These are phyloP conservation scores for Epithemia pelagica DNA, from an alignment of 108 stramenopile species.

Conservation along the genomic window DNA sequence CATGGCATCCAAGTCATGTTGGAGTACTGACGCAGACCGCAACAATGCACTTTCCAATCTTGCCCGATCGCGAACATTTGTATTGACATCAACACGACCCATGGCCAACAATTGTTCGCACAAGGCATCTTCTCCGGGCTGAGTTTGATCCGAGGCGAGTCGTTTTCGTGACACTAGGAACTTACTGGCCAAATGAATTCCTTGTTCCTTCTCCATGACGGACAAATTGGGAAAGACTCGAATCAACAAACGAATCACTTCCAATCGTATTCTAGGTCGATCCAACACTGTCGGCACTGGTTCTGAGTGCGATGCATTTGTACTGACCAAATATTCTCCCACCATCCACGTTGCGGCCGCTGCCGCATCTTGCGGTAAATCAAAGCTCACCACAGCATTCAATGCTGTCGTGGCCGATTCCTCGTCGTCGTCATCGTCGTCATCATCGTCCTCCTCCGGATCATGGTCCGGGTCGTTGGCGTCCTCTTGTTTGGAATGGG, in stretches of 20 bases:
- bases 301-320: not conserved
- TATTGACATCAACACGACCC: slow-evolving; percentile 84
- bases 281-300: not conserved
- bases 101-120: slow-evolving; percentile 91
- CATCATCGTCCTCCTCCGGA: slow-evolving; percentile 33
- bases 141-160: slow-evolving; percentile 2
- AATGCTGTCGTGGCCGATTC: slow-evolving; percentile 21
- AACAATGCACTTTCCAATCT: slow-evolving; percentile 82
- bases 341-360: slow-evolving; percentile 69
- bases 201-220: slow-evolving; percentile 79
- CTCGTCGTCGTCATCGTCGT: slow-evolving; percentile 28
- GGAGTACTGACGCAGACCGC: slow-evolving; percentile 45
- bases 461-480: slow-evolving; percentile 18
- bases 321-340: slow-evolving; percentile 40
- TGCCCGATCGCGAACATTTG: slow-evolving; percentile 94
- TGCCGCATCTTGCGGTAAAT: slow-evolving; percentile 45
- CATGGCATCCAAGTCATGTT: slow-evolving; percentile 43
- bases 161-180: slow-evolving; percentile 30
- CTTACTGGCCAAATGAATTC: slow-evolving; percentile 89
- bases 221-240: slow-evolving; percentile 61
- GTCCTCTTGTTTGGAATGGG: slow-evolving; percentile 20
- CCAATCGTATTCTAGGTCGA: slow-evolving; percentile 42
- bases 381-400: slow-evolving; percentile 15
- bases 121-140: slow-evolving; percentile 32
- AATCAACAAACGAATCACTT: slow-evolving; percentile 82